These are phyloP conservation scores for Phytophthora cryptogea DNA, from an alignment of 352 stramenopile genomes.

Conservation along the genomic window DNA sequence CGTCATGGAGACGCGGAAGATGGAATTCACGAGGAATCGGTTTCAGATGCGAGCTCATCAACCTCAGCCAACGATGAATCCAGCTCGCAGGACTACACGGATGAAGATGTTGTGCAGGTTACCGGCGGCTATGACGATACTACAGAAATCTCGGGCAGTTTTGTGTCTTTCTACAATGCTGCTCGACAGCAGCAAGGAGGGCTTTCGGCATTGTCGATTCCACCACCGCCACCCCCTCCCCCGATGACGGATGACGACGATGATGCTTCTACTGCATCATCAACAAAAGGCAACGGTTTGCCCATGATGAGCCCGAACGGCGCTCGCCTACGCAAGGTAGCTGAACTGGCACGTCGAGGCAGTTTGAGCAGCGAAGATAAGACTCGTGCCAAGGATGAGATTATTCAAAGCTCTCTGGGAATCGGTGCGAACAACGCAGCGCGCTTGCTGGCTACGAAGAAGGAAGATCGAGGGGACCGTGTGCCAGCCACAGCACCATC, in stretches of 20 bases:
- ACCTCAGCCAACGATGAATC: conserved; percentile 63
- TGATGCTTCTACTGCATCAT: conserved; percentile 60
- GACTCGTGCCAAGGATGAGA: conserved; percentile 84
- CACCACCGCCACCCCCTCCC: conserved; percentile 63
- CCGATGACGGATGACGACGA: conserved; percentile 75
- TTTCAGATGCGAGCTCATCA: conserved; percentile 50
- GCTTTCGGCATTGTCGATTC: conserved; percentile 59
- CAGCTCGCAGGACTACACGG: conserved; percentile 64
- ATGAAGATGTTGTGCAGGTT: conserved; percentile 68
- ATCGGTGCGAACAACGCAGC: conserved; percentile 68
- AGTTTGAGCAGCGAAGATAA: conserved; percentile 85
- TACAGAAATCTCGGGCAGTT: conserved; percentile 65
- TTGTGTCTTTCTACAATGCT: conserved; percentile 83
- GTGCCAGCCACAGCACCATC: conserved; percentile 29
- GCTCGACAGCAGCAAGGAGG: conserved; percentile 40
- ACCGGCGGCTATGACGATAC: conserved; percentile 67
- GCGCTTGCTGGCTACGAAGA: conserved; percentile 62
- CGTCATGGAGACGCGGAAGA: conserved; percentile 52
- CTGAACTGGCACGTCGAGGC: conserved; percentile 74
- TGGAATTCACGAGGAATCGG: conserved; percentile 48
- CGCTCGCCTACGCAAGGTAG: conserved; percentile 73
- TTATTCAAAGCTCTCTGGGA: conserved; percentile 86
- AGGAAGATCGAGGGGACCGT: conserved; percentile 46
- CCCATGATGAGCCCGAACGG: conserved; percentile 89
- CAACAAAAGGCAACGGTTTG: conserved; percentile 49